Base-by-base conservation (phyloP, 1,284 basidiomycete species). In the Cryptococcus maquisensis region DNA sequence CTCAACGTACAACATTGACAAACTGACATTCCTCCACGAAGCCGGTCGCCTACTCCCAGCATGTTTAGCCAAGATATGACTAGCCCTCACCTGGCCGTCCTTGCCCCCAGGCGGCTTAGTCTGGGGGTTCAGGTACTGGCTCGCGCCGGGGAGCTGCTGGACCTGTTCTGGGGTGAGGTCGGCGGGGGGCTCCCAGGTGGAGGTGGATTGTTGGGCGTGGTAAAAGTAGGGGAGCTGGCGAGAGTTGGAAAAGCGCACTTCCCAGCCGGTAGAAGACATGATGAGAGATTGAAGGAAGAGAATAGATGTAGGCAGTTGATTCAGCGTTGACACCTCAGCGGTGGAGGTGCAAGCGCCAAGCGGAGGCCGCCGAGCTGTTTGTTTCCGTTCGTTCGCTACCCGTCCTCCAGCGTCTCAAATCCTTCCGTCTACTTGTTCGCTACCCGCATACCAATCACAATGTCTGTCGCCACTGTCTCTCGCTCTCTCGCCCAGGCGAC, bases 41-140 rank as follows among this genome's bases (percentile, higher is more conserved):
- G 87, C 84, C 5, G 96, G 90, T 49, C 93, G 80, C 55, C 96
- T 81, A 71, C 90, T 94, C 13, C 83, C 89, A 24, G 78, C 79
- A 76, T 98, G 94, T 79, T 99, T 99, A 64, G 97, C 86, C 52
- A 99, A 79, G 60, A 99, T 79, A 79, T 99, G 96, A 71, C 90
- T 94, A 12, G 94, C 95, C 54, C 92, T 84, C 35, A 97, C 90
- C 75, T 90, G 82, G 15, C 50, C 67, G 26, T 54, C 53, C 51
- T 52, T 47, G 16, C 32, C 52, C 2, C 49, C 23, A 43, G 52
- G 44, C 37, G 51, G 41, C 35, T 47, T 59, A 26, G 58, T n/a
- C 56, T 10, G 47, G 44, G 28, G 37, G 47, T 24, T 37, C 24
- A 85, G 76, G 47, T 83, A 77, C 60, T 79, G 64, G 8, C 82